These are phyloP conservation scores for Massariosphaeria phaeospora DNA, from an alignment of 495 filamentous ascomycete genomes.

Conservation along the genomic window DNA sequence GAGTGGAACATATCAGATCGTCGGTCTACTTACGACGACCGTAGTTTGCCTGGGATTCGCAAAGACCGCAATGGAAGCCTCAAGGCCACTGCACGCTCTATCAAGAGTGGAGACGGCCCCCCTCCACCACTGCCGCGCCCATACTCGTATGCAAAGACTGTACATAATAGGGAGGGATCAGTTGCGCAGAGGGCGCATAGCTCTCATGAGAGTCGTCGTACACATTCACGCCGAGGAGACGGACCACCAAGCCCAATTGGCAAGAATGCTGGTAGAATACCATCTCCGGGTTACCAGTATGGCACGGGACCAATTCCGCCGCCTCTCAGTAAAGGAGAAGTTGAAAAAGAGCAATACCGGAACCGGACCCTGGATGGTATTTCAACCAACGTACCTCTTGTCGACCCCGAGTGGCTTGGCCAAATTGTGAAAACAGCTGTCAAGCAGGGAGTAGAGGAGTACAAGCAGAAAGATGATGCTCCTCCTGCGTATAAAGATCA, in stretches of 20 bases:
- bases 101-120: too few relatives aligned
- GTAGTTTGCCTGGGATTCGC: too few relatives aligned
- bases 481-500: neutral
- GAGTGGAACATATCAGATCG: neutral
- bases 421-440: neutral
- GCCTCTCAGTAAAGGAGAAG: neutral
- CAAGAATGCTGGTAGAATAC: neutral
- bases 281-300: neutral
- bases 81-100: too few relatives aligned
- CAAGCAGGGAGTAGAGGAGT: neutral
- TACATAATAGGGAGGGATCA: too few relatives aligned
- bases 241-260: neutral
- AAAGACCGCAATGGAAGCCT: too few relatives aligned
- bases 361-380: neutral
- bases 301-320: neutral
- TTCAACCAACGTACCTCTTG: neutral
- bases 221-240: too few relatives aligned
- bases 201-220: too few relatives aligned
- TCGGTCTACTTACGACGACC: too few relatives aligned
- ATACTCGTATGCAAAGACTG: too few relatives aligned
- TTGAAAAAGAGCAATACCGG: neutral
- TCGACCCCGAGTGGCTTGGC: neutral
- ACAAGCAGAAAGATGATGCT: neutral
- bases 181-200: too few relatives aligned
- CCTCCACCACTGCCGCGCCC: too few relatives aligned